These are phyloP conservation scores for Aspergillus novofumigatus DNA, from an alignment of 2,329 filamentous ascomycete species.

Conservation along the genomic window DNA sequence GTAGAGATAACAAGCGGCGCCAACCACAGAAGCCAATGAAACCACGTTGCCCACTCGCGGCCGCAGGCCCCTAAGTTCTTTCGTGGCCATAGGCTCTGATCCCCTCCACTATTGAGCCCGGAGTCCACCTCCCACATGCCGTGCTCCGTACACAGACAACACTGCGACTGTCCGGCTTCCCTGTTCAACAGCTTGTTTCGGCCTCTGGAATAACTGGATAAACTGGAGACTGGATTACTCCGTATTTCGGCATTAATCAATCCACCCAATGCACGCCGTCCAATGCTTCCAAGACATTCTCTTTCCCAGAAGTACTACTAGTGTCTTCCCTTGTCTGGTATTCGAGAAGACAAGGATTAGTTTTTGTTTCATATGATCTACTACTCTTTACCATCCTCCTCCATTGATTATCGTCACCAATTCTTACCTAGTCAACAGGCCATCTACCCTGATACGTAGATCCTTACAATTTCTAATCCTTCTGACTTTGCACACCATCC, in stretches of 20 bases:
- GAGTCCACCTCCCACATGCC: not conserved
- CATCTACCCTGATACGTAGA: no score
- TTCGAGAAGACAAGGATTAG: no score
- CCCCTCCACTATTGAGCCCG: not conserved
- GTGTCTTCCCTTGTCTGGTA: no score
- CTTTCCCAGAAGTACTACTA: not conserved
- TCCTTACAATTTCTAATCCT: no score
- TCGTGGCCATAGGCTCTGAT: not conserved
- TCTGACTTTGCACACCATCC: not conserved
- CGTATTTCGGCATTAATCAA: not conserved
- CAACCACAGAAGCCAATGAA: slow-evolving; percentile 26
- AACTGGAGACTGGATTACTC: not conserved
- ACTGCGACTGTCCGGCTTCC: not conserved
- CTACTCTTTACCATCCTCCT: no score
- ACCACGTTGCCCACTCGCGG: slow-evolving; percentile 24
- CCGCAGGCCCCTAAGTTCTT: not conserved
- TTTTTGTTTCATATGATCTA: no score
- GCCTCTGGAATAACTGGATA: not conserved
- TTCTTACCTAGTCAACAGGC: no score
- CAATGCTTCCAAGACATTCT: not conserved
- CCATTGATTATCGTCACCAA: no score
- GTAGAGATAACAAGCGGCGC: slow-evolving; percentile 17
- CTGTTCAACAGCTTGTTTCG: not conserved
- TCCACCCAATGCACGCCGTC: not conserved
- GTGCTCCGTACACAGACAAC: not conserved